Percentiles rank a stretch among this genome's conserved stretches.
These are phyloP conservation scores for Cladosporium cucumerinum DNA, from an alignment of 2,329 filamentous ascomycete genomes.

Conservation along the genomic window DNA sequence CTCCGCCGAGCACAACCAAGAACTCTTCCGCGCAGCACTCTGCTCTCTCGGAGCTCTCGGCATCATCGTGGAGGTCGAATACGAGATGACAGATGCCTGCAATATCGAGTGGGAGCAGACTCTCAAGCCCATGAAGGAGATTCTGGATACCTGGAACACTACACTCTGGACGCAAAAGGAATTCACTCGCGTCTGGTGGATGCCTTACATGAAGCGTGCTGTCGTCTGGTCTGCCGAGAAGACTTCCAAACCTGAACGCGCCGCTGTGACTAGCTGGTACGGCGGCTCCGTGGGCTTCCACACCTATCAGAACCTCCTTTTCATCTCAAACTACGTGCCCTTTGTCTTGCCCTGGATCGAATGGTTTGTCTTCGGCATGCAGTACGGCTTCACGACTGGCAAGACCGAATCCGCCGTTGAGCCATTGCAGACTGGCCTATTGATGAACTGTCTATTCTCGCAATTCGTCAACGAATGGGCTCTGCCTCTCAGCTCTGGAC, in stretches of 20 bases:
- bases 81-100: conserved; percentile 74
- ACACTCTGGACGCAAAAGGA: conserved; percentile 80
- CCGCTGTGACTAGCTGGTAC: conserved; percentile 70
- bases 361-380: conserved; percentile 96
- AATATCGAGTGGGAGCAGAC: conserved; percentile 85
- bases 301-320: conserved; percentile 87
- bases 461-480: conserved; percentile 99
- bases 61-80: conserved; percentile 85
- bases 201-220: conserved; percentile 83
- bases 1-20: conserved; percentile 61
- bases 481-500: conserved; percentile 77
- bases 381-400: conserved; percentile 82
- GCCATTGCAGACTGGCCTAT: conserved; percentile 71
- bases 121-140: conserved; percentile 64
- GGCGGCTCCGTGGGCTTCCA: conserved; percentile 79
- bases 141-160: conserved; percentile 69
- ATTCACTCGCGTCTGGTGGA: conserved; percentile 96
- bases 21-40: conserved; percentile 84
- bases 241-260: conserved; percentile 59
- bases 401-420: conserved; percentile 71
- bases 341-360: conserved; percentile 82
- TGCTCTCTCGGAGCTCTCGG: conserved; percentile 86
- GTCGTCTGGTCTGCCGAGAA: conserved; percentile 88
- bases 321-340: conserved; percentile 72
- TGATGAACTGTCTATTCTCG: conserved; percentile 98